Evolutionary conservation across 2,329 filamentous ascomycete genomes (phyloP).

Genomic region (Fusarium abutilonis): DNA sequence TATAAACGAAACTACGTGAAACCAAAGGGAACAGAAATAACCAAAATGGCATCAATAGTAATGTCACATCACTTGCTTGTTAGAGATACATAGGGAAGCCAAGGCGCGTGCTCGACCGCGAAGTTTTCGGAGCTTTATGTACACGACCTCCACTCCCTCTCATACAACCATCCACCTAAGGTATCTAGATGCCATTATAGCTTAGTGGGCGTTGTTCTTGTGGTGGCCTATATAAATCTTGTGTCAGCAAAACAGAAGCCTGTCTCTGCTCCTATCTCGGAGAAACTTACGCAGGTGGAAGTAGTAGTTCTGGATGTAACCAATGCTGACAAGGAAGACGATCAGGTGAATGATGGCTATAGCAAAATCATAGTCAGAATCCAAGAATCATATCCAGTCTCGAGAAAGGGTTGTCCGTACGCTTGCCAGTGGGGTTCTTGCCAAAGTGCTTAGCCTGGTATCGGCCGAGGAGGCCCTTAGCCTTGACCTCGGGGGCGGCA

Average conservation of each 20-base stretch:
- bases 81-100: conserved; percentile 51
- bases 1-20: neutral
- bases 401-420: conserved; percentile 65
- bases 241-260: conserved; percentile 29
- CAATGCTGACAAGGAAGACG: conserved; percentile 78
- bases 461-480: conserved; percentile 83
- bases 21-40: neutral
- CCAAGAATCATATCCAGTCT: conserved; percentile 41
- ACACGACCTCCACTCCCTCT: conserved; percentile 50
- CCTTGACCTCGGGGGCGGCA: conserved; percentile 82
- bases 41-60: conserved; percentile 22
- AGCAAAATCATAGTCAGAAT: conserved; percentile 40
- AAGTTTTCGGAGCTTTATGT: conserved; percentile 54
- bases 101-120: conserved; percentile 51
- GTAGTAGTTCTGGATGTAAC: conserved; percentile 99
- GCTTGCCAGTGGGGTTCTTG: conserved; percentile 87
- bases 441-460: conserved; percentile 96
- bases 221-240: conserved; percentile 78
- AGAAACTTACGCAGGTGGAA: conserved; percentile 94
- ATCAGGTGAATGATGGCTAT: conserved; percentile 90
- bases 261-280: neutral
- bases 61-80: conserved; percentile 45
- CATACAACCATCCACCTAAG: conserved; percentile 39
- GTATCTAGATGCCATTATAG: conserved; percentile 29
- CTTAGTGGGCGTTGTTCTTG: conserved; percentile 99